phyloP scores from a whole-genome alignment of 768 basidiomycete species.

The Scleroderma citrinum region DNA sequence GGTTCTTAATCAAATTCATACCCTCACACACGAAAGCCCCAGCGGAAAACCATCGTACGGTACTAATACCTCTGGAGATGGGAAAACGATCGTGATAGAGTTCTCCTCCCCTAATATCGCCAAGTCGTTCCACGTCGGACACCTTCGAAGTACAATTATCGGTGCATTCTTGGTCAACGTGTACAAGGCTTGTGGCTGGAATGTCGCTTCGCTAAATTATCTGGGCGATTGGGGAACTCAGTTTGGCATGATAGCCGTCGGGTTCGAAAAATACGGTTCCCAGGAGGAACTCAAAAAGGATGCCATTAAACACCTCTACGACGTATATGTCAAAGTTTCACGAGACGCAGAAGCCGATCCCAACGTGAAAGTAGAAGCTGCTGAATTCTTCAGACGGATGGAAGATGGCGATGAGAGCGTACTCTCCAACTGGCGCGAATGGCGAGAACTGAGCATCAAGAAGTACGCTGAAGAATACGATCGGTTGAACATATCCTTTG shows the following conservation, averaged over 20 bases:
- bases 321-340: conserved; percentile 94
- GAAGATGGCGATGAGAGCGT: conserved; percentile 86
- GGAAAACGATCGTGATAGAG: conserved; percentile 83
- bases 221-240: conserved; percentile 98
- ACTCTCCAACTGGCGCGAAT: conserved; percentile 83
- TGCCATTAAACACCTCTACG: conserved; percentile 90
- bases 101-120: conserved; percentile 98
- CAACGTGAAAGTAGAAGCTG: conserved; percentile 68
- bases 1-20: conserved; percentile 68
- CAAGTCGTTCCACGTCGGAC: conserved; percentile 97
- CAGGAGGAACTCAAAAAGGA: conserved; percentile 78
- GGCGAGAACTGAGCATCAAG: conserved; percentile 86
- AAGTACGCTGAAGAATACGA: conserved; percentile 88
- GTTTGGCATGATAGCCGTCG: conserved; percentile 86
- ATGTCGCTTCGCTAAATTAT: conserved; percentile 89
- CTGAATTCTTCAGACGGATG: conserved; percentile 90
- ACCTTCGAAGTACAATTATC: conserved; percentile 96
- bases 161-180: conserved; percentile 91
- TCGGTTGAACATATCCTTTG: conserved; percentile 84
- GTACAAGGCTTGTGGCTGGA: conserved; percentile 91
- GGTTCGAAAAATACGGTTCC: conserved; percentile 89
- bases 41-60: conserved; percentile 71
- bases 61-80: conserved; percentile 66
- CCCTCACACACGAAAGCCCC: conserved; percentile 58
- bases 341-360: conserved; percentile 73